Percentiles rank a stretch among this genome's conserved stretches.
phyloP scores from a whole-genome alignment of 345 rosid genomes.

The Syzygium aqueum region DNA sequence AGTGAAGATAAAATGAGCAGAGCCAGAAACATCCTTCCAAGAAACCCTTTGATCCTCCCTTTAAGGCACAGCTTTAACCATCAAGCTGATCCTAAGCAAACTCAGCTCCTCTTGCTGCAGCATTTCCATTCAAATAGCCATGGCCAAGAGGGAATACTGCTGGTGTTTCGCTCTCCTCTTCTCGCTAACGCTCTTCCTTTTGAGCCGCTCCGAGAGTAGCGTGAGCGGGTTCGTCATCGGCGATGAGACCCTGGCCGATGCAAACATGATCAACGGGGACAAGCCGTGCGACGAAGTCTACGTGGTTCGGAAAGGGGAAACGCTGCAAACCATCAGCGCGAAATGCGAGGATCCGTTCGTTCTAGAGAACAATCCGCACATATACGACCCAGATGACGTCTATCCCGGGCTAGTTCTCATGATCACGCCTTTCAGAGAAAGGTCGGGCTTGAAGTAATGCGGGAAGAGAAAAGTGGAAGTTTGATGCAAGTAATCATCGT shows the following conservation, averaged over 20 bases:
- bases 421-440: slow-evolving; percentile 31
- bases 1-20: not conserved
- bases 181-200: not conserved
- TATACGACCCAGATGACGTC: slow-evolving; percentile 68
- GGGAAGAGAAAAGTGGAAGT: not conserved
- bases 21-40: not conserved
- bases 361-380: slow-evolving; percentile 70
- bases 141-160: not conserved
- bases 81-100: not conserved
- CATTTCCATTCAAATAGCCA: not conserved
- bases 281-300: slow-evolving; percentile 56
- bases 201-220: not conserved
- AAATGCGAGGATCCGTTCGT: slow-evolving; percentile 70
- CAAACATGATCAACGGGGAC: not conserved
- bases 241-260: not conserved
- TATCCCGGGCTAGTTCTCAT: slow-evolving; percentile 61
- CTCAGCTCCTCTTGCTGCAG: not conserved
- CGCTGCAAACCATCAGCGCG: slow-evolving; percentile 58
- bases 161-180: not conserved
- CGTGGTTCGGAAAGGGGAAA: slow-evolving; percentile 57
- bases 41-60: not conserved
- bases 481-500: not conserved
- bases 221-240: not conserved
- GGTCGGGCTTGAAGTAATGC: not conserved
- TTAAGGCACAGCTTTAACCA: not conserved